These are phyloP conservation scores for Kalaharituber pfeilii DNA, from an alignment of 2,329 filamentous ascomycete genomes.

Conservation along the genomic window DNA sequence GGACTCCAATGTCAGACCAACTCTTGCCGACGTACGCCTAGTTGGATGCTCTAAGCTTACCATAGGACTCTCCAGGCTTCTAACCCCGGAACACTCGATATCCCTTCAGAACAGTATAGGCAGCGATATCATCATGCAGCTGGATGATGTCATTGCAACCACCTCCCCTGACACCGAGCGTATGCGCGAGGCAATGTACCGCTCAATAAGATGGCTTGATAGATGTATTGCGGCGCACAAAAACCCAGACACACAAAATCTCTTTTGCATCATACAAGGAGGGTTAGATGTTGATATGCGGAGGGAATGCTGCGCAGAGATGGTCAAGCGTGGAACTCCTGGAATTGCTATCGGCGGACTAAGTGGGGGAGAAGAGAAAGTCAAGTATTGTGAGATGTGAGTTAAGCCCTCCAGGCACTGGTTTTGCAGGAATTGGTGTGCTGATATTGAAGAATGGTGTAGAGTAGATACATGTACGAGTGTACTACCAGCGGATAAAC, in stretches of 20 bases:
- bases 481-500: constrained; percentile 73
- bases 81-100: constrained; percentile 95
- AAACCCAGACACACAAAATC: constrained; percentile 62
- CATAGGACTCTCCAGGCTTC: constrained; percentile 33
- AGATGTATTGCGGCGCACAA: constrained; percentile 81
- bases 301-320: constrained; percentile 62
- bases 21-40: constrained; percentile 23
- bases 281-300: constrained; percentile 79
- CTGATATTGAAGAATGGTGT: no score
- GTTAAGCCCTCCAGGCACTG: constrained; percentile 3
- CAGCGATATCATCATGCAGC: constrained; percentile 98
- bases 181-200: constrained; percentile 88
- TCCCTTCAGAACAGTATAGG: constrained; percentile 91
- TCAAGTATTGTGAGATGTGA: constrained; percentile 70
- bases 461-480: constrained; percentile 66
- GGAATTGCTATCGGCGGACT: constrained; percentile 93
- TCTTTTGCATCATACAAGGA: constrained; percentile 98
- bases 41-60: no score
- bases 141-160: constrained; percentile 93
- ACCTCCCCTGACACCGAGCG: constrained; percentile 76
- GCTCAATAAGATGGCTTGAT: constrained; percentile 89
- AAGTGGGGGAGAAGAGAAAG: constrained; percentile 87
- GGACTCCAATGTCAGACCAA: constrained; percentile 56
- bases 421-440: neutral
- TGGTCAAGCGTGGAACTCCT: constrained; percentile 80